These are phyloP conservation scores for Diutina mesorugosa DNA, from an alignment of 1,139 yeast species.

Conservation along the genomic window DNA sequence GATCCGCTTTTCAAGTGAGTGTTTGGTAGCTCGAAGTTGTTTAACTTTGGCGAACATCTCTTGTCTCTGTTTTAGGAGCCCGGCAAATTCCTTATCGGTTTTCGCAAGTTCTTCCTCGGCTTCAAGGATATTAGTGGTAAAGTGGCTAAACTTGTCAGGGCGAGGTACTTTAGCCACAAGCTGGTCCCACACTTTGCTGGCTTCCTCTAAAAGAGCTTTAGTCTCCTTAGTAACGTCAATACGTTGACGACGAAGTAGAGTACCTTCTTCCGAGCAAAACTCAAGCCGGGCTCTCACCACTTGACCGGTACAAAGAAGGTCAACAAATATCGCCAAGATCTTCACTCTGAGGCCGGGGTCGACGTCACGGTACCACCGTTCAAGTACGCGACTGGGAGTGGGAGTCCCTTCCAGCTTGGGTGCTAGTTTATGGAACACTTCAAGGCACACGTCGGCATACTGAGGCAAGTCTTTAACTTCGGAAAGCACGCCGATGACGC, in stretches of 20 bases:
- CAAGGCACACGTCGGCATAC: constrained; percentile 32
- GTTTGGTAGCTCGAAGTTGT: constrained; percentile 31
- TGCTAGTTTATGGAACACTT: constrained; percentile 39
- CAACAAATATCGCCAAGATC: constrained; percentile 42
- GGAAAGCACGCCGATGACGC: constrained; percentile 59
- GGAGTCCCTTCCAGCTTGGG: constrained; percentile 35
- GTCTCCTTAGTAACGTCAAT: constrained; percentile 56
- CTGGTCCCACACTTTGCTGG: constrained; percentile 30
- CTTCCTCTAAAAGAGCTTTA: constrained; percentile 36
- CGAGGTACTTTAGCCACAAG: constrained; percentile 15
- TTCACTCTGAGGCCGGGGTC: constrained; percentile 37
- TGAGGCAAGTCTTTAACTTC: constrained; percentile 46
- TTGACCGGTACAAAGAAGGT: constrained; percentile 44
- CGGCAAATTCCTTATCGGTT: constrained; percentile 31
- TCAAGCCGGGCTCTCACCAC: constrained; percentile 57
- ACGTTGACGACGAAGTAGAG: constrained; percentile 52
- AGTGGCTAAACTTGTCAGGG: constrained; percentile 6
- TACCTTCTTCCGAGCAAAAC: constrained; percentile 50
- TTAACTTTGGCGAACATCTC: constrained; percentile 28
- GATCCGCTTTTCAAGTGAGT: constrained; percentile 40
- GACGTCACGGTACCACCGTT: constrained; percentile 37
- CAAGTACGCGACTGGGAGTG: constrained; percentile 34
- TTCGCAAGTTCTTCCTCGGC: constrained; percentile 37
- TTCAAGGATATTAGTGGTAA: constrained; percentile 30
- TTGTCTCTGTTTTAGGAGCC: constrained; percentile 29